Evolutionary conservation across 1,284 basidiomycete species (phyloP).

Genomic region (Ceratobasidium sp.): DNA sequence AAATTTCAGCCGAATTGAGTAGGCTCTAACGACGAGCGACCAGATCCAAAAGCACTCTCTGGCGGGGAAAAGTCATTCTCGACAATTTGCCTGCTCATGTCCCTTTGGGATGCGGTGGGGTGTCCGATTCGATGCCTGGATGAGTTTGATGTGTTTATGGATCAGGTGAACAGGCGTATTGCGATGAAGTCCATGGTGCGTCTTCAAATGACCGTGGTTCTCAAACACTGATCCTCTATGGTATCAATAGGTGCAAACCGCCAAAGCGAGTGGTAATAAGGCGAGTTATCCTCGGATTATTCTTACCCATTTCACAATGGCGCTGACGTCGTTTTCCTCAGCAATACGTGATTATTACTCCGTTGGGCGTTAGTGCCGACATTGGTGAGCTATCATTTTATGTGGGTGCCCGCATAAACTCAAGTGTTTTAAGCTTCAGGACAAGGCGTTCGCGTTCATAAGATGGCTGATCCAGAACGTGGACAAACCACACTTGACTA

Average conservation of each 20-base stretch:
- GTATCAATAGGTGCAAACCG: slow-evolving; percentile 81
- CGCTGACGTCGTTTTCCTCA: slow-evolving; percentile 53
- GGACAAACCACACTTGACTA: slow-evolving; percentile 33
- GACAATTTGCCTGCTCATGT: slow-evolving; percentile 73
- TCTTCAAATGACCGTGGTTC: slow-evolving; percentile 29
- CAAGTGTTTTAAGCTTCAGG: slow-evolving; percentile 56
- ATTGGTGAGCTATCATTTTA: slow-evolving; percentile 10
- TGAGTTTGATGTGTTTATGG: slow-evolving; percentile 97
- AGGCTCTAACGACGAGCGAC: background rate
- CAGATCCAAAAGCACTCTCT: slow-evolving; percentile 86
- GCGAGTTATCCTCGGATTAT: slow-evolving; percentile 56
- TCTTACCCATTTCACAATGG: too few species aligned
- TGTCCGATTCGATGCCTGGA: slow-evolving; percentile 89
- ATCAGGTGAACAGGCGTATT: slow-evolving; percentile 91
- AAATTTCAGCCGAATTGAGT: background rate
- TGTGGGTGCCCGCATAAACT: slow-evolving; percentile 7
- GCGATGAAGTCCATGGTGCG: slow-evolving; percentile 93
- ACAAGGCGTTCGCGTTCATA: slow-evolving; percentile 72
- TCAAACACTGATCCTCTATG: slow-evolving; percentile 36
- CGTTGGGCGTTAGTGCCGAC: slow-evolving; percentile 59
- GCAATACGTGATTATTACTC: slow-evolving; percentile 94
- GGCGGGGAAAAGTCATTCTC: slow-evolving; percentile 93
- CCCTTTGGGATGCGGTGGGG: too few species aligned
- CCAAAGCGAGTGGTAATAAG: slow-evolving; percentile 81
- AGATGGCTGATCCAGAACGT: slow-evolving; percentile 79